A percentile compares a stretch with the other conserved stretches of the same genome.
phyloP scores from a whole-genome alignment of 352 stramenopile genomes.

The Globisporangium echinulatum region DNA sequence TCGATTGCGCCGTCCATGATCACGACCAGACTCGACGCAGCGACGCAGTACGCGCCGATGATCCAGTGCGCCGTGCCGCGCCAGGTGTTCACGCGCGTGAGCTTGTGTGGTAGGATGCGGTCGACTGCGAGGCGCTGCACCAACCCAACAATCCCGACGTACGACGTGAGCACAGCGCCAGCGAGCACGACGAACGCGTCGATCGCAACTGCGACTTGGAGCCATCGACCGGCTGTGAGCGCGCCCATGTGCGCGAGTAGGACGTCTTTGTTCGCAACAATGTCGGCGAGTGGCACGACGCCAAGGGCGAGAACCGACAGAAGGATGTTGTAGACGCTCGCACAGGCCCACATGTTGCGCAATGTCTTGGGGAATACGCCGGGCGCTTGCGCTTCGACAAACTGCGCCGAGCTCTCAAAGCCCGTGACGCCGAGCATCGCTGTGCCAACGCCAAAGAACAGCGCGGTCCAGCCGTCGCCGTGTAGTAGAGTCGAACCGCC shows the following conservation, averaged over 20 bases:
- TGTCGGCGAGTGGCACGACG: constrained; percentile 58
- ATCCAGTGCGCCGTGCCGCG: constrained; percentile 52
- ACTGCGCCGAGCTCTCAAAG: constrained; percentile 81
- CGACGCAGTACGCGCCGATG: constrained; percentile 48
- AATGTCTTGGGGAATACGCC: constrained; percentile 82
- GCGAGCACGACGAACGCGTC: constrained; percentile 77
- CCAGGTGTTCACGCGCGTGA: constrained; percentile 39
- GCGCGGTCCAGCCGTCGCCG: constrained; percentile 22
- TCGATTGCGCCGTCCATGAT: constrained; percentile 49
- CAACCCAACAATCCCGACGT: constrained; percentile 48
- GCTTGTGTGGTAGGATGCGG: constrained; percentile 28
- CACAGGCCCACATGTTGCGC: constrained; percentile 72
- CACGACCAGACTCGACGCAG: constrained; percentile 42
- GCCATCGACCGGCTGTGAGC: constrained; percentile 16
- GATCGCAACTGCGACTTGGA: constrained; percentile 31
- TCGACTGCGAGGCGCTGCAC: constrained; percentile 65
- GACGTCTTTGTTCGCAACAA: constrained; percentile 33
- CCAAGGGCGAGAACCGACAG: constrained; percentile 59
- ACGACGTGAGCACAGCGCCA: constrained; percentile 69
- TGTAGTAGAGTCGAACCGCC: constrained; percentile 12
- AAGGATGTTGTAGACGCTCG: constrained; percentile 76
- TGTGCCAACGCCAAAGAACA: constrained; percentile 52
- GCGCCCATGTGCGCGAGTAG: constrained; percentile 60
- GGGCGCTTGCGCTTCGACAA: constrained; percentile 75
- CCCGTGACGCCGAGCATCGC: constrained; percentile 80